phyloP scores from a whole-genome alignment of 2,329 filamentous ascomycete genomes.

The Apiospora kogelbergensis region DNA sequence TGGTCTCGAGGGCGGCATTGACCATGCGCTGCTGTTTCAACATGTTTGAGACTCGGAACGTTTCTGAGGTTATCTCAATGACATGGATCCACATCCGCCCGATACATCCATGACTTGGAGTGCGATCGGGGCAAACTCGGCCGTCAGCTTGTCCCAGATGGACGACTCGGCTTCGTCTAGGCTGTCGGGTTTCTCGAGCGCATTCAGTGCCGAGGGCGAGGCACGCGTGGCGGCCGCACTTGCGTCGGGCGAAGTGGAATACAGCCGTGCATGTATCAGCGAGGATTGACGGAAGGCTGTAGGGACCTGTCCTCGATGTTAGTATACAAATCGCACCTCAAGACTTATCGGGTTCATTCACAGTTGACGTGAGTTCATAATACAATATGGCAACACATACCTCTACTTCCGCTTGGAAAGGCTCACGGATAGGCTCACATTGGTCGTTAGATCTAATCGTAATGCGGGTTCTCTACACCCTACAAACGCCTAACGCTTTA shows the following conservation, averaged over 20 bases:
- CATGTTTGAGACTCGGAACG: conserved; percentile 69
- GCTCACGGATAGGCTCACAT: no score
- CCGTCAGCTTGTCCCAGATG: conserved; percentile 55
- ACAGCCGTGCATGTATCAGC: neutral
- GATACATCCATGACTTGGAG: conserved; percentile 75
- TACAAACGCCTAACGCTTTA: no score
- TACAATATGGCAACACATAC: no score
- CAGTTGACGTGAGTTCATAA: no score
- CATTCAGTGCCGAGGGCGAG: conserved; percentile 12
- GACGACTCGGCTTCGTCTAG: conserved; percentile 56
- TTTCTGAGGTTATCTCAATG: conserved; percentile 71
- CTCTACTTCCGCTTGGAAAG: no score
- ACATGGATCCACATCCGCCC: conserved; percentile 85
- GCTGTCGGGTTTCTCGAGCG: conserved; percentile 45
- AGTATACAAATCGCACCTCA: no score
- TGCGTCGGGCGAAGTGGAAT: neutral
- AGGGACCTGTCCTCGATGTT: no score
- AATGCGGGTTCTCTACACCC: no score
- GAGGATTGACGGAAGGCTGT: neutral
- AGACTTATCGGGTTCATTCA: no score
- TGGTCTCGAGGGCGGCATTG: conserved; percentile 71
- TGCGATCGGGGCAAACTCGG: conserved; percentile 50
- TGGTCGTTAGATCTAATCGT: no score
- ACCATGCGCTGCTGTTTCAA: conserved; percentile 84
- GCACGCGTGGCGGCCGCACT: conserved; percentile 13